These are phyloP conservation scores for Trifolium repens DNA, from an alignment of 306 rosid species.

Conservation along the genomic window DNA sequence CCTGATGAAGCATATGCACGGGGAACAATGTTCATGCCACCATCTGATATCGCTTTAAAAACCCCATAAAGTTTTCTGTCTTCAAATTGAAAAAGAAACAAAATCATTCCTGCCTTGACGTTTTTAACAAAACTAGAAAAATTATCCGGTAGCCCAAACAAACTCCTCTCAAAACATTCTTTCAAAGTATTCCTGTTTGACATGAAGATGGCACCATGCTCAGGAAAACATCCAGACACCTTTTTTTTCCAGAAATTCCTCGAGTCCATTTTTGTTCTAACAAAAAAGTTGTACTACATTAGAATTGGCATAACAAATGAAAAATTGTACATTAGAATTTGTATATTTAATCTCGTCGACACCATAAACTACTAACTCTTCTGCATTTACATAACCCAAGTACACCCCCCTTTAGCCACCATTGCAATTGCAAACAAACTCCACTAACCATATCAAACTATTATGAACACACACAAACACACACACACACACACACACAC, in stretches of 20 bases:
- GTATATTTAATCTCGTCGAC: background rate
- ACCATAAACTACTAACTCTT: background rate
- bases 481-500: no score
- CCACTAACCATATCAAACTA: no score
- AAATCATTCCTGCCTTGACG: conserved; percentile 58
- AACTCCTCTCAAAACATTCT: conserved; percentile 47
- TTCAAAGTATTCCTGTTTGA: conserved; percentile 47
- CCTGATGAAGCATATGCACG: conserved; percentile 55
- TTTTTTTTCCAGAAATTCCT: conserved; percentile 1
- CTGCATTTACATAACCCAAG: background rate
- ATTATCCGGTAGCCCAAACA: conserved; percentile 53
- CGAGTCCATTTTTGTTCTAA: conserved; percentile 29
- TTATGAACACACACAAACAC: no score
- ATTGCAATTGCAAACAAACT: no score
- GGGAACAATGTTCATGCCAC: conserved; percentile 48
- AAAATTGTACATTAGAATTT: no score
- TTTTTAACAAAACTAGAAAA: conserved; percentile 44
- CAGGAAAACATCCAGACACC: conserved; percentile 42
- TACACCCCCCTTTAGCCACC: no score
- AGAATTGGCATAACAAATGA: background rate
- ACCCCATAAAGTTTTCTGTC: conserved; percentile 57
- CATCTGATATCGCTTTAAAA: conserved; percentile 62
- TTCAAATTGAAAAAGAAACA: conserved; percentile 61
- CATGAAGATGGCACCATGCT: conserved; percentile 63
- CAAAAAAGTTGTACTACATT: background rate